Evolutionary conservation across 352 stramenopile genomes (phyloP).

Genomic region (Pythium coloratum): DNA sequence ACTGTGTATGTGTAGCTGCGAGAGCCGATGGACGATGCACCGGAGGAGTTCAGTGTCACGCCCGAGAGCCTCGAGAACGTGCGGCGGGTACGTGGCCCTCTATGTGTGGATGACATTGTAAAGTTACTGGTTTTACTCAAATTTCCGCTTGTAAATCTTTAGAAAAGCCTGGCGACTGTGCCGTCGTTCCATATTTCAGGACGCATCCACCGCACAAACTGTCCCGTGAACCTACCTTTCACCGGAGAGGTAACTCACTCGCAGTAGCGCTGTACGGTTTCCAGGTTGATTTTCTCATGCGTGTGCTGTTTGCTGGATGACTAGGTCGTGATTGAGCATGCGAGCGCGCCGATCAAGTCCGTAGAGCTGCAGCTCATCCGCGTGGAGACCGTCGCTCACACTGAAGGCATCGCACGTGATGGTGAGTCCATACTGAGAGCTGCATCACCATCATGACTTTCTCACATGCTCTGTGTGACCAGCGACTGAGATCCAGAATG

Average conservation of each 20-base stretch:
- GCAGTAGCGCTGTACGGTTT: too few relatives aligned
- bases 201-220: slow-evolving; percentile 87
- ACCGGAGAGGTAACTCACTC: slow-evolving; percentile 74
- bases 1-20: slow-evolving; percentile 32
- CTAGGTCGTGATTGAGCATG: slow-evolving; percentile 78
- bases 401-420: slow-evolving; percentile 78
- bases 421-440: slow-evolving; percentile 34
- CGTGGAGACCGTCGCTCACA: slow-evolving; percentile 81
- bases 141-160: not conserved
- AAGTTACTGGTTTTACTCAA: not conserved
- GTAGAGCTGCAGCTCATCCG: slow-evolving; percentile 91
- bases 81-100: slow-evolving; percentile 33
- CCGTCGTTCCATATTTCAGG: slow-evolving; percentile 83
- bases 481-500: slow-evolving; percentile 94
- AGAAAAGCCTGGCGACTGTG: slow-evolving; percentile 59
- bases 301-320: not conserved
- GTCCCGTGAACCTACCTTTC: slow-evolving; percentile 87
- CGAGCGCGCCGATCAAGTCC: slow-evolving; percentile 78
- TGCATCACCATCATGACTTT: too few relatives aligned
- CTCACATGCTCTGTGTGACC: not conserved
- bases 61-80: slow-evolving; percentile 87
- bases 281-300: too few relatives aligned
- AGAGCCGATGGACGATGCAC: slow-evolving; percentile 60
- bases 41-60: slow-evolving; percentile 80
- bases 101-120: not conserved